Evolutionary conservation across 441 rosid species (phyloP).

Genomic region (Eruca vesicaria): DNA sequence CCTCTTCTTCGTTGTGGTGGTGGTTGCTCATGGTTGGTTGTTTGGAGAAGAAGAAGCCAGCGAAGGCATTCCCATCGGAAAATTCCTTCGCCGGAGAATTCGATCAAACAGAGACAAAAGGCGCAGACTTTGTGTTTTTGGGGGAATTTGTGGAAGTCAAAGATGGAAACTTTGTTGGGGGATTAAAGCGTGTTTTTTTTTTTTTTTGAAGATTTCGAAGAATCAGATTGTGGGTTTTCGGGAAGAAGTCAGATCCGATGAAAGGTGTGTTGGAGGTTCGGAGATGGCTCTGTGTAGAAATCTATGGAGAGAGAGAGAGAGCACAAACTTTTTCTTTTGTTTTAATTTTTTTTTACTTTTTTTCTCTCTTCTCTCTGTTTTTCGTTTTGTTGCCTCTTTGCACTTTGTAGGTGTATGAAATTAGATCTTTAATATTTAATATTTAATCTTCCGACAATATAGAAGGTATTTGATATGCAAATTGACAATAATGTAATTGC

Average conservation of each 20-base stretch:
- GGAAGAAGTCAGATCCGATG: constrained; percentile 64
- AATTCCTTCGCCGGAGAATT: constrained; percentile 36
- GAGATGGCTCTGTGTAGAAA: constrained; percentile 43
- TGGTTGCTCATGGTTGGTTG: constrained; percentile 32
- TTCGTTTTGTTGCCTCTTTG: constrained; percentile 18
- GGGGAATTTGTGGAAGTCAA: background rate
- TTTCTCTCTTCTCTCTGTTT: background rate
- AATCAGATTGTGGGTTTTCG: constrained; percentile 31
- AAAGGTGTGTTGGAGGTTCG: constrained; percentile 39
- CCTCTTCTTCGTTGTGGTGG: constrained; percentile 36
- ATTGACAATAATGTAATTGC: background rate
- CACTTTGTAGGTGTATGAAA: constrained; percentile 27
- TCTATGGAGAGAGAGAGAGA: constrained; percentile 25
- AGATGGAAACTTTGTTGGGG: constrained; percentile 12
- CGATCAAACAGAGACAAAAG: constrained; percentile 21
- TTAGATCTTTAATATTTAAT: constrained; percentile 7
- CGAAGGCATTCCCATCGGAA: constrained; percentile 51
- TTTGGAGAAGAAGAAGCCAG: constrained; percentile 17
- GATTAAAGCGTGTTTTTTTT: constrained; percentile 23
- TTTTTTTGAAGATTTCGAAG: constrained; percentile 22
- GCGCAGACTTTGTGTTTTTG: constrained; percentile 5
- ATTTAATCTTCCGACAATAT: background rate
- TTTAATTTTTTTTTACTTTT: background rate
- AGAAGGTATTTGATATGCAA: constrained; percentile 14
- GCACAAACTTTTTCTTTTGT: background rate